Base-by-base conservation (phyloP, 106 monocot genomes). In the Cymbidium sinense region DNA sequence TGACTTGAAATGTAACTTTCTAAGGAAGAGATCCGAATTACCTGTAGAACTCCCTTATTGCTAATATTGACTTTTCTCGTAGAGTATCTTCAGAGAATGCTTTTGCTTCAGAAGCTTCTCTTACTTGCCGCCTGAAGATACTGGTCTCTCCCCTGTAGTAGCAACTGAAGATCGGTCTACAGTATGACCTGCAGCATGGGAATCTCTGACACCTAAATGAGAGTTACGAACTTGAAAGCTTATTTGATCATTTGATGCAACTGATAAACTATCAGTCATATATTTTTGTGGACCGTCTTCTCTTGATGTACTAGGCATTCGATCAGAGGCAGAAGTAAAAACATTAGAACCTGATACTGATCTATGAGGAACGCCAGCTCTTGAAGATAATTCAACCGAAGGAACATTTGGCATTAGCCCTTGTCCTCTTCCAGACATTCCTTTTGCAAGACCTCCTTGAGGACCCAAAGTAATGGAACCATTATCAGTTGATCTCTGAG, bases 21-120 rank as follows among this genome's bases (percentile, higher is more conserved):
- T 23, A 20, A 69, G 28, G 23, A 62, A 62, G 23, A 62, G 11
- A 7, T 62, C n/a, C 61, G 27, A 62, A 31, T 7, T 86, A 91
- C 96, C 96, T 96, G 72, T 93, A 93, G 70, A 84, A 96, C 75
- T 96, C 96, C 70, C 80, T 83, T 61, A 96, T 96, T 31, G 96
- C 78, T 25, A 82, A 85, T 33, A 91, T 80, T 27, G 91, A 93
- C 50, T 93, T 96, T 64, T 89, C 82, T 55, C 70, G 75, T 7
- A 93, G 70, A 65, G 5, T 13, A 19, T 86, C 89, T 78, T 96
- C 89, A 51, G 89, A 87, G 15, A 86, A 79, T 3, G 58, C 11
- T 75, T 85, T 85, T 50, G 65, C 74, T 44, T 81, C 85, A 77
- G 70, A 82, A 62, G 67, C 39, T 71, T 84, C 91, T 76, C 64